phyloP scores from a whole-genome alignment of 345 rosid genomes.

The Gynandropsis gynandra region DNA sequence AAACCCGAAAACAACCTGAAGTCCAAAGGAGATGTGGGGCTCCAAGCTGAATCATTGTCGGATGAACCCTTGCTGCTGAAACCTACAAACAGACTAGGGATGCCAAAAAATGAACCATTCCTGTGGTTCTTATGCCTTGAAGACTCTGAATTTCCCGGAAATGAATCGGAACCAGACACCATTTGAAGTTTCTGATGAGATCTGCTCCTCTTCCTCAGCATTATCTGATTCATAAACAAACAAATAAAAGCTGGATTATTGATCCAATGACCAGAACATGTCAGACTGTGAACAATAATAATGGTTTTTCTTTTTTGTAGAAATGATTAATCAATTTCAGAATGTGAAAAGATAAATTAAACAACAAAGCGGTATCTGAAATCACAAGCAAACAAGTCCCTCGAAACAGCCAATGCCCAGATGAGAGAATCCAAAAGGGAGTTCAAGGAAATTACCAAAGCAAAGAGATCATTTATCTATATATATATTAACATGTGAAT shows the following conservation, averaged over 20 bases:
- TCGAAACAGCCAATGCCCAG: slow-evolving; percentile 9
- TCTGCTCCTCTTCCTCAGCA: slow-evolving; percentile 42
- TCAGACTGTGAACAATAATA: not conserved
- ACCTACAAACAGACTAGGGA: slow-evolving; percentile 56
- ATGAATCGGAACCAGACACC: slow-evolving; percentile 26
- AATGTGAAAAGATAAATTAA: no score
- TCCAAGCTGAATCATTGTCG: slow-evolving; percentile 63
- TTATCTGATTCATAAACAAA: slow-evolving; percentile 20
- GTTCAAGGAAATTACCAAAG: not conserved
- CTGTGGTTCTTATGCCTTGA: slow-evolving; percentile 28
- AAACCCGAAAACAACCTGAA: slow-evolving; percentile 48
- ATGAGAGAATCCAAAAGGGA: not conserved
- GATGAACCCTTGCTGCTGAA: slow-evolving; percentile 40
- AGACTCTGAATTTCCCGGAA: slow-evolving; percentile 18
- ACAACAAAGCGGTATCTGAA: no score
- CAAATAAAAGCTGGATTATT: slow-evolving; percentile 6
- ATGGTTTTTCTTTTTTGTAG: no score
- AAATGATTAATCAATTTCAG: not conserved
- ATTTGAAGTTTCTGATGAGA: slow-evolving; percentile 47
- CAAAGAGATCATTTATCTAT: not conserved
- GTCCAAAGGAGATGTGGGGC: slow-evolving; percentile 94
- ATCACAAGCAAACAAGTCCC: slow-evolving; percentile 1
- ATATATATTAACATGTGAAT: not conserved
- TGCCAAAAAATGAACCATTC: slow-evolving; percentile 25
- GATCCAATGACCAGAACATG: slow-evolving; percentile 3